These are phyloP conservation scores for Pelargonium myrrhifolium DNA, from an alignment of 441 rosid species.

Conservation along the genomic window DNA sequence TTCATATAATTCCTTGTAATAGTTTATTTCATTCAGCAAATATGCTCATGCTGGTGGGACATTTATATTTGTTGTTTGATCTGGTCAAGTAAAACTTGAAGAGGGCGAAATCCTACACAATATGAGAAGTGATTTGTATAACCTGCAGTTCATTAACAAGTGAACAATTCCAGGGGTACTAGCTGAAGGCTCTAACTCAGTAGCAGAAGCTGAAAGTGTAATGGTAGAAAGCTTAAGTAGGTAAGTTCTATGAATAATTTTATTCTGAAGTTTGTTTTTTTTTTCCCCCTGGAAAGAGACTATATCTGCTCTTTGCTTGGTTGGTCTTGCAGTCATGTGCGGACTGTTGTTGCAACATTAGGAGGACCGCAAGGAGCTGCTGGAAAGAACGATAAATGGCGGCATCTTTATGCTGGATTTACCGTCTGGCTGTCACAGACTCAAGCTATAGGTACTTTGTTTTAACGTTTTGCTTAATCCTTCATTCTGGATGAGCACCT, in stretches of 20 bases:
- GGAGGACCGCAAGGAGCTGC: constrained; percentile 82
- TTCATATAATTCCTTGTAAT: background rate
- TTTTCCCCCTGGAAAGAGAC: background rate
- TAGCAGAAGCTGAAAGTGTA: constrained; percentile 64
- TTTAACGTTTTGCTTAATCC: constrained; percentile 6
- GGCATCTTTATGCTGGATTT: constrained; percentile 77
- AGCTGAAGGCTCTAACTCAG: constrained; percentile 55
- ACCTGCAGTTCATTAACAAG: constrained; percentile 27
- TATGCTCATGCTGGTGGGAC: background rate
- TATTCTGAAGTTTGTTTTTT: background rate
- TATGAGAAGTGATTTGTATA: constrained; percentile 15
- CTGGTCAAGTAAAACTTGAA: background rate
- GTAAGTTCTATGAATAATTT: constrained; percentile 26
- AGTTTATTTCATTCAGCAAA: constrained; percentile 3
- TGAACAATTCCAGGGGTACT: constrained; percentile 54
- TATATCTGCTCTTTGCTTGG: constrained; percentile 11
- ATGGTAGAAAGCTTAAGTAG: constrained; percentile 78
- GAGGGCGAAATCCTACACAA: background rate
- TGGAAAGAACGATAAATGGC: constrained; percentile 52
- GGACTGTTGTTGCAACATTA: constrained; percentile 75
- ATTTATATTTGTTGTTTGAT: background rate
- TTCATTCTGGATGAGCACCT: constrained; percentile 8
- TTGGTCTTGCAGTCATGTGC: constrained; percentile 60
- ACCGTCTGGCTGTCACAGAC: constrained; percentile 81
- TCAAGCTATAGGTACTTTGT: constrained; percentile 51